A percentile compares a stretch with the other conserved stretches of the same genome.
Evolutionary conservation across 2,329 filamentous ascomycete genomes (phyloP).

Genomic region (Zopfia rhizophila): DNA sequence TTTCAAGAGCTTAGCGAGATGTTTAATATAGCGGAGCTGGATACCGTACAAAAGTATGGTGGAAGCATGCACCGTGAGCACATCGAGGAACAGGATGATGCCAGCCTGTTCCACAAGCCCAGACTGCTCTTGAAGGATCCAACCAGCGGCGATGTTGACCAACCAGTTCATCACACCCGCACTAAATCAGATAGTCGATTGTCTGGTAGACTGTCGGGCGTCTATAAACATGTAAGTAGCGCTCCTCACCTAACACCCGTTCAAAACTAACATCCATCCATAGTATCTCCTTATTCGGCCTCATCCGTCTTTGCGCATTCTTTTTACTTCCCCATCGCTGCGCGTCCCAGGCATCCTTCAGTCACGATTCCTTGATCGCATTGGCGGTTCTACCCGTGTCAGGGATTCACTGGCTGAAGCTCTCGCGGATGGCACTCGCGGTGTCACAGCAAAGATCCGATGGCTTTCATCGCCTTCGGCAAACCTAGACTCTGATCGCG

Average conservation of each 20-base stretch:
- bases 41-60: slow-evolving; percentile 70
- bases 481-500: slow-evolving; percentile 53
- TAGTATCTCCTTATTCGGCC: slow-evolving; percentile 62
- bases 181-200: slow-evolving; percentile 38
- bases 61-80: slow-evolving; percentile 71
- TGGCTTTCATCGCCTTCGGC: slow-evolving; percentile 64
- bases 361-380: slow-evolving; percentile 60
- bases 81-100: slow-evolving; percentile 59
- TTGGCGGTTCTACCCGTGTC: slow-evolving; percentile 62
- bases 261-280: slow-evolving; percentile 13
- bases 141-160: slow-evolving; percentile 41
- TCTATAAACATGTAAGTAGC: slow-evolving; percentile 67
- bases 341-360: slow-evolving; percentile 62
- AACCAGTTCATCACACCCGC: slow-evolving; percentile 22
- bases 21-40: slow-evolving; percentile 74
- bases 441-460: slow-evolving; percentile 78
- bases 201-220: slow-evolving; percentile 53
- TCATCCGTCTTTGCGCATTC: slow-evolving; percentile 59
- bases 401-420: slow-evolving; percentile 67
- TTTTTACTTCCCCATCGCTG: slow-evolving; percentile 62
- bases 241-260: background rate
- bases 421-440: slow-evolving; percentile 70
- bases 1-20: slow-evolving; percentile 75
- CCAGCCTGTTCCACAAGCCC: slow-evolving; percentile 49
- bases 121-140: slow-evolving; percentile 62